A percentile compares a stretch with the other conserved stretches of the same genome.
phyloP scores from a whole-genome alignment of 2,329 filamentous ascomycete species.

The Bretziella fagacearum region DNA sequence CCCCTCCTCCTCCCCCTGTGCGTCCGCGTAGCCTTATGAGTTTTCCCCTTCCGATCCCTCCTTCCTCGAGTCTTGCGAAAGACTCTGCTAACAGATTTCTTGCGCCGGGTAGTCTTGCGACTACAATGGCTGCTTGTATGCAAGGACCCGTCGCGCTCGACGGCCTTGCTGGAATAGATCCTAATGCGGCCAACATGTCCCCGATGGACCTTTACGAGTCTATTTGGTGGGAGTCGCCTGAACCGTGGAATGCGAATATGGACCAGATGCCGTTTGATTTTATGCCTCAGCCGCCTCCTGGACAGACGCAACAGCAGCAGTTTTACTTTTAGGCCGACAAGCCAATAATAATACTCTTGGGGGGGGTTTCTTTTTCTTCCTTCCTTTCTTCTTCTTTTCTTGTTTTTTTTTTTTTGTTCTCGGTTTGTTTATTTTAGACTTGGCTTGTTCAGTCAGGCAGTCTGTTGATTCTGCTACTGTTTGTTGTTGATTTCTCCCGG shows the following conservation, averaged over 20 bases:
- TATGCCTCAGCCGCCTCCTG: slow-evolving; percentile 39
- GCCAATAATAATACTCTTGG: background rate
- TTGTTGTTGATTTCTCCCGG: background rate
- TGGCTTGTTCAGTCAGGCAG: background rate
- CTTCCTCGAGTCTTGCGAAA: slow-evolving; percentile 6
- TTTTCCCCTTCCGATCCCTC: slow-evolving; percentile 1
- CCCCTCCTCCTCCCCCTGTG: background rate
- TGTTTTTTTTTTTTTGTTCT: background rate
- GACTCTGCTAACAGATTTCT: slow-evolving; percentile 11
- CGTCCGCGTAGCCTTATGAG: background rate
- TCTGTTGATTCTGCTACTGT: background rate
- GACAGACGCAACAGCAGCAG: slow-evolving; percentile 38
- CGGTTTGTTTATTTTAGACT: background rate
- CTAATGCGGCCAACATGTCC: slow-evolving; percentile 39
- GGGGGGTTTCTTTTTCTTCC: background rate
- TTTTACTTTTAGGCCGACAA: slow-evolving; percentile 33
- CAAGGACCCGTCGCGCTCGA: slow-evolving; percentile 23
- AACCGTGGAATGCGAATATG: slow-evolving; percentile 39
- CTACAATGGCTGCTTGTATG: slow-evolving; percentile 11
- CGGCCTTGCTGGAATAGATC: slow-evolving; percentile 34
- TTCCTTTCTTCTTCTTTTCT: background rate
- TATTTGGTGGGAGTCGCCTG: slow-evolving; percentile 48
- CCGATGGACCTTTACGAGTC: slow-evolving; percentile 53
- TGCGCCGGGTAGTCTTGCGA: slow-evolving; percentile 9
- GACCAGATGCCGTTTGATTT: slow-evolving; percentile 46